Evolutionary conservation across 352 stramenopile genomes (phyloP).

Genomic region (Chrysophaeum taylorii): DNA sequence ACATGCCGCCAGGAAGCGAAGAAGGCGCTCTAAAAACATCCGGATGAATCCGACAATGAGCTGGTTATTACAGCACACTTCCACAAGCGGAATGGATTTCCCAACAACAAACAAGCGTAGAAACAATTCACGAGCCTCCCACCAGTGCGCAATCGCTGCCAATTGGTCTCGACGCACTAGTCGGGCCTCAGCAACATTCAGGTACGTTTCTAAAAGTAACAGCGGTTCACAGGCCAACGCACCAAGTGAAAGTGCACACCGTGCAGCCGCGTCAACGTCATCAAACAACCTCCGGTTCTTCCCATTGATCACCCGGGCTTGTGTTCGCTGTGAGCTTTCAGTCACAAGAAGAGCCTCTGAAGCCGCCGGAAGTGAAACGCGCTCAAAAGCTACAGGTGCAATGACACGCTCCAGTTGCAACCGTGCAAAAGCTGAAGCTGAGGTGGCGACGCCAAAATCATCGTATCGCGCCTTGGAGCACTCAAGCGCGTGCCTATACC

Average conservation of each 20-base stretch:
- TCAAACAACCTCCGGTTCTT: no score
- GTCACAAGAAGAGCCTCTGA: no score
- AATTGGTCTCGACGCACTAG: neutral
- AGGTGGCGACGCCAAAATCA: neutral
- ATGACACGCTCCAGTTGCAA: neutral
- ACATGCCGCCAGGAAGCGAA: neutral
- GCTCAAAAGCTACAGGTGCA: no score
- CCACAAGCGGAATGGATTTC: neutral
- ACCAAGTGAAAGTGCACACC: neutral
- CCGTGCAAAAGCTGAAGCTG: neutral
- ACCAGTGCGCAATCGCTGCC: neutral
- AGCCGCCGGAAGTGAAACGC: no score
- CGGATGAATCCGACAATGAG: neutral
- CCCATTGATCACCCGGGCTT: neutral
- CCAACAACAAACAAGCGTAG: neutral
- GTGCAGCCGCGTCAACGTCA: neutral
- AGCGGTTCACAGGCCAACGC: neutral
- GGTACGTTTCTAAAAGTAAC: neutral
- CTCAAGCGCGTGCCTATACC: neutral
- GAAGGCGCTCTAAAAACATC: neutral
- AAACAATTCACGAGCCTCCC: neutral
- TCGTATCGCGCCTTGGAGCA: constrained; percentile 1
- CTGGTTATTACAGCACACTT: neutral
- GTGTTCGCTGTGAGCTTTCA: neutral
- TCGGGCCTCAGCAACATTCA: neutral